Conservation (phyloP, 208 protist genomes). For the Trypanosoma scelopori region DNA sequence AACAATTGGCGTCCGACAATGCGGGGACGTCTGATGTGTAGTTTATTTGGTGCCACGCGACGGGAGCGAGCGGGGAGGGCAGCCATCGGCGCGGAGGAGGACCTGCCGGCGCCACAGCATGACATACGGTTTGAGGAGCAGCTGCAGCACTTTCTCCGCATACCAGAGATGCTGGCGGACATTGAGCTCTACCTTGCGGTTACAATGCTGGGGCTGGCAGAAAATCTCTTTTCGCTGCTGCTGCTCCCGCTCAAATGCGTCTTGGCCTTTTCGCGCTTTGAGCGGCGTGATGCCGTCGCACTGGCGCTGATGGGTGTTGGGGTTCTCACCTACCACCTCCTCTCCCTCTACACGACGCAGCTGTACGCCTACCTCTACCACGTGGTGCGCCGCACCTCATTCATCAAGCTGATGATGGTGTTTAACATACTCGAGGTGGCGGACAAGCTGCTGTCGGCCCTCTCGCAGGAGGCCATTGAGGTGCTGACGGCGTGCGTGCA, state of each 20-base stretch:
- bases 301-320: conserved; percentile 35
- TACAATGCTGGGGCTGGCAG: conserved; percentile 31
- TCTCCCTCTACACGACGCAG: conserved; percentile 27
- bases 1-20: no score
- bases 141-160: conserved; percentile 32
- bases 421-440: conserved; percentile 92
- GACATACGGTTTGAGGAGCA: conserved; percentile 16
- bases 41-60: conserved; percentile 19
- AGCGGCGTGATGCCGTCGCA: conserved; percentile 30
- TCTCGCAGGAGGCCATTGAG: conserved; percentile 92
- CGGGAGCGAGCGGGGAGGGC: conserved; percentile 4
- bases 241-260: conserved; percentile 33
- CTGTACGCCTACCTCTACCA: conserved; percentile 85
- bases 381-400: conserved; percentile 76
- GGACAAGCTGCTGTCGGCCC: conserved; percentile 87
- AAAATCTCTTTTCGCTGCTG: conserved; percentile 35
- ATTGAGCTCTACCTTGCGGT: conserved; percentile 41
- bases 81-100: neutral
- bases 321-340: conserved; percentile 23
- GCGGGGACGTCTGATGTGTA: conserved; percentile 2
- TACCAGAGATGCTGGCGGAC: conserved; percentile 34
- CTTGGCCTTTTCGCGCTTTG: conserved; percentile 20
- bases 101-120: neutral
- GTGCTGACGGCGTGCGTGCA: conserved; percentile 62
- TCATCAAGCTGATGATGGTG: conserved; percentile 96